phyloP scores from a whole-genome alignment of 805 yeast species.

The Candida lessepsii region DNA sequence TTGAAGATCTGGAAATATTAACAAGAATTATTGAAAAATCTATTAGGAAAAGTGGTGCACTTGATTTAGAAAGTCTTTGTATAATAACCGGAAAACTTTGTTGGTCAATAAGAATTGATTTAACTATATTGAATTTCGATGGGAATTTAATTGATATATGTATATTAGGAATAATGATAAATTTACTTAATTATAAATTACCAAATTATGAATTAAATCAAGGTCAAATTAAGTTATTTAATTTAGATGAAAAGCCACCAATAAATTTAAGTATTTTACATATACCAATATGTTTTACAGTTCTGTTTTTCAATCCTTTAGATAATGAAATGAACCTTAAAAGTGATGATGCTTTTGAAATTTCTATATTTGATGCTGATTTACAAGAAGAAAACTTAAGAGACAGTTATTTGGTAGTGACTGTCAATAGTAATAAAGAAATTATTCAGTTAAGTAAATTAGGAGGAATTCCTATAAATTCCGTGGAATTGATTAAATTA shows the following conservation, averaged over 20 bases:
- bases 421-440: slow-evolving; percentile 87
- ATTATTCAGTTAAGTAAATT: slow-evolving; percentile 86
- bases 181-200: slow-evolving; percentile 74
- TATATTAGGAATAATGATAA: slow-evolving; percentile 87
- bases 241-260: slow-evolving; percentile 77
- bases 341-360: slow-evolving; percentile 59
- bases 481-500: slow-evolving; percentile 64
- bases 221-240: slow-evolving; percentile 55
- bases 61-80: slow-evolving; percentile 88
- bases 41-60: slow-evolving; percentile 82
- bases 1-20: slow-evolving; percentile 68
- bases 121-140: slow-evolving; percentile 85
- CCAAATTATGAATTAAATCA: slow-evolving; percentile 64
- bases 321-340: slow-evolving; percentile 68
- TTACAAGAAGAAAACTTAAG: slow-evolving; percentile 73
- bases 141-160: slow-evolving; percentile 92
- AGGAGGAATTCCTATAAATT: slow-evolving; percentile 86
- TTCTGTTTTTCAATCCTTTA: slow-evolving; percentile 74
- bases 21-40: slow-evolving; percentile 88
- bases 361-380: slow-evolving; percentile 72
- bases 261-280: slow-evolving; percentile 83
- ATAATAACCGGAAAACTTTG: slow-evolving; percentile 87
- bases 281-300: slow-evolving; percentile 85
- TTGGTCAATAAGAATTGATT: slow-evolving; percentile 89
- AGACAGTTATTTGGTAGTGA: slow-evolving; percentile 78